phyloP scores from a whole-genome alignment of 2,329 filamentous ascomycete species.

The Fusarium brevicatenulatum region DNA sequence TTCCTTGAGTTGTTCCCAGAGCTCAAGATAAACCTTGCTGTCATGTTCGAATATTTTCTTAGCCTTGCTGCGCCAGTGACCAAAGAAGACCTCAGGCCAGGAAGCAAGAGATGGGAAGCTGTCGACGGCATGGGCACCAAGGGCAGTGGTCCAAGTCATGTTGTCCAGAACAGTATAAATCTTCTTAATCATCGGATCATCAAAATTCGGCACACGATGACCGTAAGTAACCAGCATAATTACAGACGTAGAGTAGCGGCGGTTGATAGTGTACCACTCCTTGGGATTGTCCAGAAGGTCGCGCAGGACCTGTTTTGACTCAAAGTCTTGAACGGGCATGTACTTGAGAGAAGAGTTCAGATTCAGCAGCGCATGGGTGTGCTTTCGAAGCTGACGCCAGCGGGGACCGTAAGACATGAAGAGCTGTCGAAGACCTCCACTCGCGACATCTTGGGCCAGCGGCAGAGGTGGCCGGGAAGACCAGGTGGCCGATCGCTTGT shows the following conservation, averaged over 20 bases:
- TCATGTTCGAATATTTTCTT: neutral
- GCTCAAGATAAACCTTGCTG: neutral
- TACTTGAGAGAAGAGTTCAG: neutral
- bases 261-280: neutral
- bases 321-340: neutral
- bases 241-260: neutral
- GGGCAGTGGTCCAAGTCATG: neutral
- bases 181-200: neutral
- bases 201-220: neutral
- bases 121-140: neutral
- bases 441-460: neutral
- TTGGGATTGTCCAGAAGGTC: neutral
- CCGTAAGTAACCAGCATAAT: neutral
- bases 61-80: neutral
- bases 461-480: neutral
- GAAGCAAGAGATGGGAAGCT: neutral
- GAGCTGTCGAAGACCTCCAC: neutral
- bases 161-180: neutral
- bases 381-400: neutral
- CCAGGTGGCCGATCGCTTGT: neutral
- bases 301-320: neutral
- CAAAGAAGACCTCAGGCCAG: neutral
- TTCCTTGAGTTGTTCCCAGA: neutral
- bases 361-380: neutral
- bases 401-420: neutral